phyloP scores from a whole-genome alignment of 2,329 filamentous ascomycete species.

The Paecilomyces sp. region DNA sequence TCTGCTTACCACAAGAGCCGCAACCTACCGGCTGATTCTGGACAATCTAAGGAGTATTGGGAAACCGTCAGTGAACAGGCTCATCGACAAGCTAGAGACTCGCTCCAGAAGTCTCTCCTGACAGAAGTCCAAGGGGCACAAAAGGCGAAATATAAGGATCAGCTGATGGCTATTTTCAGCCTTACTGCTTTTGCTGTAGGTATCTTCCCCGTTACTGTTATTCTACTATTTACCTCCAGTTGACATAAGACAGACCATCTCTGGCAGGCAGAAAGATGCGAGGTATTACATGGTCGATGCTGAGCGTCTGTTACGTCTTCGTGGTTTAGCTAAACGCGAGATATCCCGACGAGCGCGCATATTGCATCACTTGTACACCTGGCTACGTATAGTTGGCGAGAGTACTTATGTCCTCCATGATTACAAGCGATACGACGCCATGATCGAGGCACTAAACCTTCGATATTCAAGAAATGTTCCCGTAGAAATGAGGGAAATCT shows the following conservation, averaged over 20 bases:
- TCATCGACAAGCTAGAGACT: slow-evolving; percentile 21
- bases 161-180: slow-evolving; percentile 28
- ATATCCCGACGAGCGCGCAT: slow-evolving; percentile 30
- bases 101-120: slow-evolving; percentile 23
- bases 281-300: slow-evolving; percentile 30
- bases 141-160: slow-evolving; percentile 33
- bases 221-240: not conserved
- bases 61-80: slow-evolving; percentile 14
- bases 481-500: not conserved
- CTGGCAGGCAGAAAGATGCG: slow-evolving; percentile 24
- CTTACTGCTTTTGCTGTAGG: slow-evolving; percentile 26
- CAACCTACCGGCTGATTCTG: slow-evolving; percentile 5
- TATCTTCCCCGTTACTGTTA: not conserved
- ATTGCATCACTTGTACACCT: slow-evolving; percentile 34
- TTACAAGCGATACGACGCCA: slow-evolving; percentile 14
- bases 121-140: slow-evolving; percentile 19
- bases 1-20: slow-evolving; percentile 19
- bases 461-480: not conserved
- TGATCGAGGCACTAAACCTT: slow-evolving; percentile 12
- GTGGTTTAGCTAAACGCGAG: slow-evolving; percentile 25
- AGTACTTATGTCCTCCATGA: slow-evolving; percentile 27
- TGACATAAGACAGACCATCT: slow-evolving; percentile 13
- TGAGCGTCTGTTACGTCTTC: slow-evolving; percentile 29
- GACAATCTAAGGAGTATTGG: slow-evolving; percentile 16
- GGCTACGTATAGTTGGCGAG: slow-evolving; percentile 29